Evolutionary conservation across 805 yeast genomes (phyloP).

Genomic region (Metschnikowia corniflorae): DNA sequence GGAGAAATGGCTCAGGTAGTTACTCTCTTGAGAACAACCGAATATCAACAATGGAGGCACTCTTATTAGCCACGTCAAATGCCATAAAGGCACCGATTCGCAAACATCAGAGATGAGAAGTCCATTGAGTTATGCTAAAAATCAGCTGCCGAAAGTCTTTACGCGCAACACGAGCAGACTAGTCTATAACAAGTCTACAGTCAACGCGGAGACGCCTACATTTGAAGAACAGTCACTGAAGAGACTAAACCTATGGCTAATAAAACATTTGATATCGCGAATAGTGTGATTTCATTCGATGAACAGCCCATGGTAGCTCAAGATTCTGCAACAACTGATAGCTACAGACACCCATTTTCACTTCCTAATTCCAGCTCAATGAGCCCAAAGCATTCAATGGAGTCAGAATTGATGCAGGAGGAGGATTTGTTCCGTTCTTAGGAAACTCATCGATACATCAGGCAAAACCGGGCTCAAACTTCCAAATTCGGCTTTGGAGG

Average conservation of each 20-base stretch:
- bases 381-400: not conserved
- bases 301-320: too few relatives aligned
- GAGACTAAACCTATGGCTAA: too few relatives aligned
- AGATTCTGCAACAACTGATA: not conserved
- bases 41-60: slow-evolving; percentile 14
- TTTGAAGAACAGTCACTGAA: too few relatives aligned
- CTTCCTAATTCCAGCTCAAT: slow-evolving; percentile 1
- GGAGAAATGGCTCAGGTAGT: not conserved
- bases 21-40: slow-evolving; percentile 5
- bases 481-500: slow-evolving; percentile 22
- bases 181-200: too few relatives aligned
- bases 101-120: not conserved
- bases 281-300: too few relatives aligned
- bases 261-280: too few relatives aligned
- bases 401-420: slow-evolving; percentile 1
- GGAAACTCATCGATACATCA: slow-evolving; percentile 21
- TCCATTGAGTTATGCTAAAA: not conserved
- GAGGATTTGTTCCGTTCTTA: slow-evolving; percentile 16
- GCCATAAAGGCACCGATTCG: not conserved
- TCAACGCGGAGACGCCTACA: too few relatives aligned
- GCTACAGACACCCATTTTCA: slow-evolving; percentile 3
- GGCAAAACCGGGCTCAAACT: slow-evolving; percentile 16
- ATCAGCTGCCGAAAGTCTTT: slow-evolving; percentile 1
- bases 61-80: slow-evolving; percentile 12
- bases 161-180: too few relatives aligned